These are phyloP conservation scores for Rostrohypoxylon terebratum DNA, from an alignment of 495 filamentous ascomycete genomes.

Conservation along the genomic window DNA sequence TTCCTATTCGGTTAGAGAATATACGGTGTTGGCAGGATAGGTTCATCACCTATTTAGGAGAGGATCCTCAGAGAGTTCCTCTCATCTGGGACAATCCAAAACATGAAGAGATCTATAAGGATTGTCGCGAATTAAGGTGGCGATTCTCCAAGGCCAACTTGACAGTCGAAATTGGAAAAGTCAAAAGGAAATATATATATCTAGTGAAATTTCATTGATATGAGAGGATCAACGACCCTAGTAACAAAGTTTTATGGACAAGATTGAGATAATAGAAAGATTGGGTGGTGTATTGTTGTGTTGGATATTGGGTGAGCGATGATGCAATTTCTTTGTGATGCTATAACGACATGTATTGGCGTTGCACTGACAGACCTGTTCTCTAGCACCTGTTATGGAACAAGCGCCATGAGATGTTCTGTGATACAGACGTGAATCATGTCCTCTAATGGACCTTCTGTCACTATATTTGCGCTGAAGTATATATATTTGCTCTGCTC, in stretches of 20 bases:
- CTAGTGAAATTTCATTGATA: too few relatives aligned
- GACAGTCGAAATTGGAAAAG: neutral
- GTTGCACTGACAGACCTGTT: slow-evolving; percentile 3
- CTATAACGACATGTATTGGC: neutral
- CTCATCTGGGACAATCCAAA: neutral
- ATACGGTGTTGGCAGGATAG: neutral
- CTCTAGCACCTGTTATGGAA: neutral
- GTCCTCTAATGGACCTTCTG: neutral
- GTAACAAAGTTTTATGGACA: neutral
- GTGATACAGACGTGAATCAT: slow-evolving; percentile 16
- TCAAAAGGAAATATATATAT: too few relatives aligned
- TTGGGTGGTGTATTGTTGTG: neutral
- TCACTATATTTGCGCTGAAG: neutral
- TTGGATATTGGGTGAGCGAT: neutral
- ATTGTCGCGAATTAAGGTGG: neutral
- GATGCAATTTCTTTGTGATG: neutral
- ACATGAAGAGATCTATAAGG: neutral
- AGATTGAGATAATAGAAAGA: neutral
- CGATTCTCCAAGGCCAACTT: neutral
- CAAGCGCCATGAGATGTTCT: neutral
- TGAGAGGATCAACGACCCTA: too few relatives aligned
- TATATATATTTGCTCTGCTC: neutral
- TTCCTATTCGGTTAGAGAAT: neutral
- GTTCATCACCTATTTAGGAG: neutral
- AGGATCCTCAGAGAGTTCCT: neutral